phyloP scores from a whole-genome alignment of 2,329 filamentous ascomycete genomes.

The Beauveria sp. region DNA sequence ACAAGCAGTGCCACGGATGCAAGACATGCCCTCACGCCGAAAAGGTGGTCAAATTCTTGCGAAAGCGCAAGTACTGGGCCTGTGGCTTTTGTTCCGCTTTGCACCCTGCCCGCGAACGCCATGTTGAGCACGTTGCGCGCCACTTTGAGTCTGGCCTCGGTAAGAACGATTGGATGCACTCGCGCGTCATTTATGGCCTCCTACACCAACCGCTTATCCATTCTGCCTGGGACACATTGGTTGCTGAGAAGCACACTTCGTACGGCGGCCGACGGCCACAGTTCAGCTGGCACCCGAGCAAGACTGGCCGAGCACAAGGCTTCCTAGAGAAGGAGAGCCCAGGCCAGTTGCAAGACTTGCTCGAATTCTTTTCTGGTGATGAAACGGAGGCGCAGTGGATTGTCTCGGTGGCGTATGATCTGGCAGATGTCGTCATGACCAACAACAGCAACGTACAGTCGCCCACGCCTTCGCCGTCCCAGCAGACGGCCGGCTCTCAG shows the following conservation, averaged over 20 bases:
- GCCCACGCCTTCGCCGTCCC: slow-evolving; percentile 23
- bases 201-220: slow-evolving; percentile 58
- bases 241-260: slow-evolving; percentile 46
- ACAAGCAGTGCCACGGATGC: slow-evolving; percentile 57
- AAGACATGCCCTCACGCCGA: slow-evolving; percentile 59
- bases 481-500: slow-evolving; percentile 18
- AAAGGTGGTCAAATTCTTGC: slow-evolving; percentile 54
- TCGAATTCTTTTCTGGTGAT: slow-evolving; percentile 56
- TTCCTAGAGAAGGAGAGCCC: slow-evolving; percentile 55
- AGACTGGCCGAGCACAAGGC: slow-evolving; percentile 48
- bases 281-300: slow-evolving; percentile 53
- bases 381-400: slow-evolving; percentile 50
- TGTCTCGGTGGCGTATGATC: slow-evolving; percentile 50
- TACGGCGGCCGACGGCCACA: slow-evolving; percentile 48
- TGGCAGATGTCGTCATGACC: slow-evolving; percentile 40
- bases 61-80: slow-evolving; percentile 59
- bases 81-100: slow-evolving; percentile 61
- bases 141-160: slow-evolving; percentile 58
- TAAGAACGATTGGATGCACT: slow-evolving; percentile 61
- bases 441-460: slow-evolving; percentile 23
- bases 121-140: slow-evolving; percentile 60
- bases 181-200: slow-evolving; percentile 58
- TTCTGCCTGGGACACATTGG: slow-evolving; percentile 52
- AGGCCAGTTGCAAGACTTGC: slow-evolving; percentile 55
- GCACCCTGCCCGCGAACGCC: slow-evolving; percentile 55